Evolutionary conservation across 2,329 filamentous ascomycete genomes (phyloP).

Genomic region (Tolypocladium sp.): DNA sequence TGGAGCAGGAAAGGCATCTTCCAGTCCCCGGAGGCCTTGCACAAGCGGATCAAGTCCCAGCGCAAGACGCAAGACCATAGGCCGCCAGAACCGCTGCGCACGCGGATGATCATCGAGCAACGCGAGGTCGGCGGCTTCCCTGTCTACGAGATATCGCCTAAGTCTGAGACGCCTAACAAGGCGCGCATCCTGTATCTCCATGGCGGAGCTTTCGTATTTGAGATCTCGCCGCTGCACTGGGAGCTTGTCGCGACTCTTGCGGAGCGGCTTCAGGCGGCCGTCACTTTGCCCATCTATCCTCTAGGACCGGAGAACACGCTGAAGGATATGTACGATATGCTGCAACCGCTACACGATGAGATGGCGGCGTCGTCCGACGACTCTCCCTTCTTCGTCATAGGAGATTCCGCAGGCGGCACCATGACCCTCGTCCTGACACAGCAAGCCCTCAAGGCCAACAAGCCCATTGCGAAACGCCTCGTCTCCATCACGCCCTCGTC

Average conservation of each 20-base stretch:
- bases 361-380: neutral
- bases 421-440: neutral
- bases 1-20: neutral
- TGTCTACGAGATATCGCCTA: neutral
- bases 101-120: neutral
- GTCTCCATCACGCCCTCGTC: neutral
- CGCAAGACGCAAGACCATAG: neutral
- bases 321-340: neutral
- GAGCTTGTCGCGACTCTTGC: neutral
- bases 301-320: neutral
- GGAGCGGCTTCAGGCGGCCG: neutral
- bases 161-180: neutral
- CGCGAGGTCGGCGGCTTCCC: neutral
- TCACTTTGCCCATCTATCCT: neutral
- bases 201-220: neutral
- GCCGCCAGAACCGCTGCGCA: neutral
- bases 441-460: neutral
- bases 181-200: neutral
- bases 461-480: neutral
- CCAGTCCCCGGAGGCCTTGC: neutral
- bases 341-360: neutral
- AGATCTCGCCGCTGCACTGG: neutral
- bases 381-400: neutral
- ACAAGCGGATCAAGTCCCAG: neutral
- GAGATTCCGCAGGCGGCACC: neutral